Percentiles rank a stretch among this genome's conserved stretches.
Conservation (phyloP, 148 eudicot genomes). For the Amaranthus palmeri region DNA sequence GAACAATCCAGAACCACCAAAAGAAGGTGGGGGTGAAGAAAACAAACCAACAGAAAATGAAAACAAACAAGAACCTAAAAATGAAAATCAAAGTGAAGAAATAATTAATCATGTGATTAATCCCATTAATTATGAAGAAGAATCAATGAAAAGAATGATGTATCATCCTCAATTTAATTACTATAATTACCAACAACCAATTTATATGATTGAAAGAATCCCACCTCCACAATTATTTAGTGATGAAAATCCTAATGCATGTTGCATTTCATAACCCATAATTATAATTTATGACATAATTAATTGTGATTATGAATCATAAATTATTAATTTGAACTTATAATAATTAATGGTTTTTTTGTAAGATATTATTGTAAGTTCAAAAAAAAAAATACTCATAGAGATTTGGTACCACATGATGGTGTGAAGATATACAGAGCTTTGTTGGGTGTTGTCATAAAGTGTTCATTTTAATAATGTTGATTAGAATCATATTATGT, state of each 20-base stretch:
- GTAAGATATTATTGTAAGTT: constrained; percentile 23
- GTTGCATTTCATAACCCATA: constrained; percentile 47
- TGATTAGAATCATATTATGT: not conserved
- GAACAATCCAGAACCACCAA: not conserved
- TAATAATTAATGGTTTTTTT: constrained; percentile 20
- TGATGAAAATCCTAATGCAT: constrained; percentile 96
- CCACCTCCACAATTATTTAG: constrained; percentile 94
- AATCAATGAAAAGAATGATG: constrained; percentile 57
- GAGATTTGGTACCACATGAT: constrained; percentile 7
- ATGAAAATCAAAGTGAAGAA: constrained; percentile 14
- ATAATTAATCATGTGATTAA: not conserved
- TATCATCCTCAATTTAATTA: constrained; percentile 17
- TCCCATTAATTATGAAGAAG: constrained; percentile 33
- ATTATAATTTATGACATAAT: too few relatives aligned
- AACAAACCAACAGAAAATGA: not conserved
- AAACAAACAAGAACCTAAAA: constrained; percentile 11
- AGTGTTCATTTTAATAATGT: not conserved
- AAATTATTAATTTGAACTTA: constrained; percentile 17
- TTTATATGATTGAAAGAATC: constrained; percentile 68
- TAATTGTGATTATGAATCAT: not conserved
- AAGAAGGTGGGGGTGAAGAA: constrained; percentile 20
- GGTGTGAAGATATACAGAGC: constrained; percentile 25
- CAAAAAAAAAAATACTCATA: not conserved
- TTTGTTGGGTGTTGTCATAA: constrained; percentile 19
- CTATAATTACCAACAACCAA: constrained; percentile 47